Percentiles rank a stretch among this genome's conserved stretches.
Conservation (phyloP, 1,284 basidiomycete species). For the Malassezia caprae region DNA sequence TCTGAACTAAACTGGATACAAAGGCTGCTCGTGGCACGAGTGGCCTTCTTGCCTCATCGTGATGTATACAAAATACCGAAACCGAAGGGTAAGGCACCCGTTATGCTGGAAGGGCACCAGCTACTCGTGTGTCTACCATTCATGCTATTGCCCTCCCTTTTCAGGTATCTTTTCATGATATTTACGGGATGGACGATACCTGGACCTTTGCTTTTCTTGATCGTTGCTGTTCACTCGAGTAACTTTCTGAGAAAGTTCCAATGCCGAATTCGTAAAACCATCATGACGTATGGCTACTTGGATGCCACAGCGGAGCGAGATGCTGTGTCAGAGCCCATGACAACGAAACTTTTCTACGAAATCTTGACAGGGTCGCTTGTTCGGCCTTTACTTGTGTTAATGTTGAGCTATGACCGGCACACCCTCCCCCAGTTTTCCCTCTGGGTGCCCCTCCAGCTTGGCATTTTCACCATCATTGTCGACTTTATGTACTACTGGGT, state of each 20-base stretch:
- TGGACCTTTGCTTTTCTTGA: slow-evolving; percentile 20
- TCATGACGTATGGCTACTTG: slow-evolving; percentile 27
- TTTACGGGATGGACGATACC: slow-evolving; percentile 26
- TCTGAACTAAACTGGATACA: neutral
- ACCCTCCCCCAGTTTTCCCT: neutral
- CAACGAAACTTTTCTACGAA: slow-evolving; percentile 16
- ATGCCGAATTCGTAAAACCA: slow-evolving; percentile 17
- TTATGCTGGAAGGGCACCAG: slow-evolving; percentile 23
- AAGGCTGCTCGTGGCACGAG: neutral
- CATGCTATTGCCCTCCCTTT: slow-evolving; percentile 20
- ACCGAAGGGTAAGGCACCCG: slow-evolving; percentile 18
- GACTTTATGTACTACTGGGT: slow-evolving; percentile 40
- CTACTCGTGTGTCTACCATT: slow-evolving; percentile 27
- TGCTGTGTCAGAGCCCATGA: slow-evolving; percentile 26
- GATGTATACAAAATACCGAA: neutral
- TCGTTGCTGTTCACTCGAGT: slow-evolving; percentile 24
- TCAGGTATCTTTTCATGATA: slow-evolving; percentile 26
- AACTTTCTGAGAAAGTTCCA: slow-evolving; percentile 20
- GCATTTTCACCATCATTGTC: slow-evolving; percentile 16
- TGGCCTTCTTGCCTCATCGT: neutral
- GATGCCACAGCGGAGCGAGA: slow-evolving; percentile 25
- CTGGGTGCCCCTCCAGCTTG: slow-evolving; percentile 21
- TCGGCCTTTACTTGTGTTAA: slow-evolving; percentile 12
- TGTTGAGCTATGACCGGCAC: slow-evolving; percentile 15
- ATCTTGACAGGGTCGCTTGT: neutral